Evolutionary conservation across 2,329 filamentous ascomycete species (phyloP), one percentile per base, ranked within the genome.

Genomic region (Fusarium burgessii): DNA sequence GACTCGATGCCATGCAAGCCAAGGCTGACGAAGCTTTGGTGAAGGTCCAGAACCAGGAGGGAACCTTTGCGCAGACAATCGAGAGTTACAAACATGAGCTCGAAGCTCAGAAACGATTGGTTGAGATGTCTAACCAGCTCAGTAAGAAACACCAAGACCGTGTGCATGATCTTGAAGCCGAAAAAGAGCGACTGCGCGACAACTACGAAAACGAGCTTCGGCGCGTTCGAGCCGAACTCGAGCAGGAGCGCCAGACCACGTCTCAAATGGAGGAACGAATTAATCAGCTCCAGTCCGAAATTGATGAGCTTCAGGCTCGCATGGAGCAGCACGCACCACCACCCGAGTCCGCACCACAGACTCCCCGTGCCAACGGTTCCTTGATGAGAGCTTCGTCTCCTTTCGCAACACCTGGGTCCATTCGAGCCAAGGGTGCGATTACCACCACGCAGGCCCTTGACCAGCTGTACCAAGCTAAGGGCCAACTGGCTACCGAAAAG

Each of bases 41-140:
- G 45, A 94, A 91, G 77, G 90, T 97, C 33, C 94, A 98, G 77
- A 91, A 94, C 78, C 87, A 98, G 36, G 92, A 96, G 77, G 94
- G 97, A 77, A 89, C 93, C 23, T 92, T 92, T 29, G 91, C 93
- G 3, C 89, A 93, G 58, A 90, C 91, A n/a, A 91, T 97, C 67
- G 92, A 98, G 78, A 91, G 92, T 66, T 97, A 96, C 84, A 90
- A 92, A 74, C 91, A 95, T 60, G 95, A 98, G 78, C 86, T 97
- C 11, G 94, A 97, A 71, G 92, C 92, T 68, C 90, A 92, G 29
- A 90, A 89, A 63, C 90, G 96, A 46, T 87, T 99, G 23, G 93
- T 94, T 5, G 92, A 97, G 68, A 87, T 97, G 77, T 93, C 93
- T 72, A 88, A 93, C 63, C 91, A 95, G 76, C 90, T 92, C 57